Evolutionary conservation across 2,329 filamentous ascomycete species (phyloP).

Genomic region (Berkeleyomyces rouxiae): DNA sequence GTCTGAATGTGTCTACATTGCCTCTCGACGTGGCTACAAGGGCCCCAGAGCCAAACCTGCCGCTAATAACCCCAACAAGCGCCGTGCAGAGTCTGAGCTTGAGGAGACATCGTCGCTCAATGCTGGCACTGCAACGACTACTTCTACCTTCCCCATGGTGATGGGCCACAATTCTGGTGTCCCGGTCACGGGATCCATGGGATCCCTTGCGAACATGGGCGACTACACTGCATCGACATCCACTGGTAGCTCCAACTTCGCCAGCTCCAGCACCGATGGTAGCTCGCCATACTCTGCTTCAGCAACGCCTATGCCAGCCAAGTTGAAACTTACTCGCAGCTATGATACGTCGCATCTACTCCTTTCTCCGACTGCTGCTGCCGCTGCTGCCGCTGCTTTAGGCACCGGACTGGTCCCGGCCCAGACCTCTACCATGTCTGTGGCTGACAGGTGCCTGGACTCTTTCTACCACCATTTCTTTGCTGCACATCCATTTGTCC

Average conservation of each 20-base stretch:
- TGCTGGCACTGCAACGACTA: slow-evolving; percentile 8
- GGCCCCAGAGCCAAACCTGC: slow-evolving; percentile 36
- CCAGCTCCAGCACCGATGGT: not conserved
- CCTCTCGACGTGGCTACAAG: slow-evolving; percentile 60
- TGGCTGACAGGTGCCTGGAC: slow-evolving; percentile 37
- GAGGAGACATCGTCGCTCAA: slow-evolving; percentile 4
- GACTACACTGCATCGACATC: slow-evolving; percentile 12
- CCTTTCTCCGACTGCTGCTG: slow-evolving; percentile 11
- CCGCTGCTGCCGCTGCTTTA: slow-evolving; percentile 10
- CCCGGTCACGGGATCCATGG: slow-evolving; percentile 15
- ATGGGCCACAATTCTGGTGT: slow-evolving; percentile 24
- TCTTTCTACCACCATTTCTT: slow-evolving; percentile 43
- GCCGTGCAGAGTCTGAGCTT: slow-evolving; percentile 11
- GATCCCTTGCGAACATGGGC: not conserved
- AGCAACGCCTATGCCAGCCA: slow-evolving; percentile 16
- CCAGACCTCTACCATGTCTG: slow-evolving; percentile 21
- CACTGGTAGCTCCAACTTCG: not conserved
- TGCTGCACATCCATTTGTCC: slow-evolving; percentile 39
- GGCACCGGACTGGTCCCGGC: slow-evolving; percentile 14
- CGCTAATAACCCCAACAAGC: slow-evolving; percentile 25
- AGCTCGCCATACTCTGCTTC: slow-evolving; percentile 13
- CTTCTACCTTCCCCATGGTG: slow-evolving; percentile 29
- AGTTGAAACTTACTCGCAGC: slow-evolving; percentile 27
- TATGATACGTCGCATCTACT: slow-evolving; percentile 16
- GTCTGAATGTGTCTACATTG: slow-evolving; percentile 52